Conservation (phyloP, 495 filamentous ascomycete species). For the Filosporella fistucella region DNA sequence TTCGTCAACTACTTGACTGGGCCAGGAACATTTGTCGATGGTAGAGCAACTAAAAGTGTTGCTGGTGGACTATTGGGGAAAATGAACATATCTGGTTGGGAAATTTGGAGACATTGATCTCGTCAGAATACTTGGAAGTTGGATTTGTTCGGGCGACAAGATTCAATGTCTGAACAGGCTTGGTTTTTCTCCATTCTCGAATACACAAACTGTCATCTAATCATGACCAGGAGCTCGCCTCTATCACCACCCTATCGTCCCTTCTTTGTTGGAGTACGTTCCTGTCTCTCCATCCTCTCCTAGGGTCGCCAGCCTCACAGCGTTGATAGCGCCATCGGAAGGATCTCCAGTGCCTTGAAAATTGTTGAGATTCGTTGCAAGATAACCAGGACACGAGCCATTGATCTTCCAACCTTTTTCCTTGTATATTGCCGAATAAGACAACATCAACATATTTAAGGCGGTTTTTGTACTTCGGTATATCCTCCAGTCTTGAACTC, state of each 20-base stretch:
- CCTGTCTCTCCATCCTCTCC: slow-evolving; percentile 12
- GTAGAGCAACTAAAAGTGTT: slow-evolving; percentile 66
- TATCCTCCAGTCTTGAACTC: slow-evolving; percentile 4
- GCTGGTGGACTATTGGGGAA: slow-evolving; percentile 36
- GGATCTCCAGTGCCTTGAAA: slow-evolving; percentile 34
- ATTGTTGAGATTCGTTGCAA: slow-evolving; percentile 25
- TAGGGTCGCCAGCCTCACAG: slow-evolving; percentile 9
- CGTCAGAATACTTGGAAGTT: too few species aligned
- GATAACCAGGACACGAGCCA: slow-evolving; percentile 40
- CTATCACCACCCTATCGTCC: slow-evolving; percentile 4
- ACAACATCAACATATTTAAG: slow-evolving; percentile 21
- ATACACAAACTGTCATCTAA: neutral
- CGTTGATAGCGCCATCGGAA: neutral
- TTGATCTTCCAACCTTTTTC: slow-evolving; percentile 38
- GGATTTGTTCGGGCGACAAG: too few species aligned
- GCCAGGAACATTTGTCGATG: slow-evolving; percentile 65
- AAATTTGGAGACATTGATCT: slow-evolving; percentile 48
- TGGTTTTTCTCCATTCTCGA: neutral
- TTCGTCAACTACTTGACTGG: slow-evolving; percentile 80
- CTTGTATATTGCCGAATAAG: slow-evolving; percentile 28
- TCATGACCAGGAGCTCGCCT: neutral
- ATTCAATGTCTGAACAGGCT: neutral
- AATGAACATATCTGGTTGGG: slow-evolving; percentile 34
- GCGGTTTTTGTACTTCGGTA: slow-evolving; percentile 23
- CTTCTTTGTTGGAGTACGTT: slow-evolving; percentile 10